Base-by-base conservation (phyloP, 2,329 filamentous ascomycete genomes). In the Pseudofabraea citricarpa region DNA sequence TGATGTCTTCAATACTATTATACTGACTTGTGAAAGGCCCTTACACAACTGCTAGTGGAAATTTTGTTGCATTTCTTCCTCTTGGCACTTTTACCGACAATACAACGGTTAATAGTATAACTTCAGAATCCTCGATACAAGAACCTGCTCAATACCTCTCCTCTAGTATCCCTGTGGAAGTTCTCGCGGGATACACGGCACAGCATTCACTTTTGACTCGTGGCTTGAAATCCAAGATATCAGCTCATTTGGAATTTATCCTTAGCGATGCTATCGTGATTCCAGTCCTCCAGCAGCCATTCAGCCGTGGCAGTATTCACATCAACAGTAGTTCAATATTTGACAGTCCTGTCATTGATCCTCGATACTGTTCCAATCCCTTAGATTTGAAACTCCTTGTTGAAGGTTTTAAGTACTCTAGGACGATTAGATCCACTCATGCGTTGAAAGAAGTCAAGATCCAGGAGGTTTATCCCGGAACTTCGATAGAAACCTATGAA, bases 341-440 rank as follows among this genome's bases (percentile, higher is more conserved):
- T 29, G 56, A 36, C 29, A 59, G 59, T 45, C 55, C 56, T 19
- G 59, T 60, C 12, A 66, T 57, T 47, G 56, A 58, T n/a, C 57
- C 58, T 12, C 57, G 61, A 18, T 57, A 63, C 24, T 56, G 55
- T 2, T 54, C 56, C 13, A 67, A 68, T 45, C 64, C 63, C 2
- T 46, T 65, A 12, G 64, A 68, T 41, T 45, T 64, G 33, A 56
- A 60, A 7, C 51, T 65, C 40, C 57, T 64, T 48, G 55, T 55
- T 51, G 37, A 56, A 58, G 36, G 50, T 46, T 36, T 49, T 33
- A 23, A 45, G n/a, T 52, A 36, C 26, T 39, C 39, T 24, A 35
- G 47, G 15, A 37, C 10, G 20, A 40, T 52, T 12, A 18, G 42
- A 21, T 23, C 27, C 1, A 43, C 49, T 9, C 18, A 31, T 22